Percentiles rank a stretch among this genome's conserved stretches.
These are phyloP conservation scores for Trypanosoma theileri DNA, from an alignment of 208 protist species.

Conservation along the genomic window DNA sequence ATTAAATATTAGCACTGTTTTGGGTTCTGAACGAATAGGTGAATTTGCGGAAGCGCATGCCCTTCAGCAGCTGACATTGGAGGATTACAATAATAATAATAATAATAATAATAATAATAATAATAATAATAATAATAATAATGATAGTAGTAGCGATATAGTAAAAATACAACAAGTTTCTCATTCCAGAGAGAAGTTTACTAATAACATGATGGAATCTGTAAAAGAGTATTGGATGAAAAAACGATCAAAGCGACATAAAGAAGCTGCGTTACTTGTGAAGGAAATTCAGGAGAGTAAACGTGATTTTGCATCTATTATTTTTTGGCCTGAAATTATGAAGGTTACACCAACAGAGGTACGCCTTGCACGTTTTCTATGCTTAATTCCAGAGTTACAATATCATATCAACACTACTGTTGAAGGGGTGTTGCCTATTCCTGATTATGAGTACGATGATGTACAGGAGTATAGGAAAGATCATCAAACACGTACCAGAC, in stretches of 20 bases:
- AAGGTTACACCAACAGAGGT: slow-evolving; percentile 63
- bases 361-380: slow-evolving; percentile 67
- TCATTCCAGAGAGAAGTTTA: neutral
- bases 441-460: slow-evolving; percentile 81
- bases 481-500: slow-evolving; percentile 41
- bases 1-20: slow-evolving; percentile 30
- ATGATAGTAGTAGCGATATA: neutral
- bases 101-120: too few relatives aligned
- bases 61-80: slow-evolving; percentile 17
- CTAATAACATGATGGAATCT: slow-evolving; percentile 26
- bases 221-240: slow-evolving; percentile 69
- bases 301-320: slow-evolving; percentile 45
- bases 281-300: slow-evolving; percentile 43
- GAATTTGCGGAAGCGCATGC: slow-evolving; percentile 48
- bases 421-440: slow-evolving; percentile 68
- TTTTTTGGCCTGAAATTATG: slow-evolving; percentile 66
- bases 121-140: neutral
- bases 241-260: slow-evolving; percentile 39
- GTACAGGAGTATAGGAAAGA: slow-evolving; percentile 69
- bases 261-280: slow-evolving; percentile 34
- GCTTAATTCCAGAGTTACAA: slow-evolving; percentile 82
- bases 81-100: neutral
- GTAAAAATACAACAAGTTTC: neutral
- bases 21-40: slow-evolving; percentile 32
- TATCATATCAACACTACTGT: slow-evolving; percentile 51